Conservation (phyloP, 306 rosid genomes). For the Prunus armeniaca region DNA sequence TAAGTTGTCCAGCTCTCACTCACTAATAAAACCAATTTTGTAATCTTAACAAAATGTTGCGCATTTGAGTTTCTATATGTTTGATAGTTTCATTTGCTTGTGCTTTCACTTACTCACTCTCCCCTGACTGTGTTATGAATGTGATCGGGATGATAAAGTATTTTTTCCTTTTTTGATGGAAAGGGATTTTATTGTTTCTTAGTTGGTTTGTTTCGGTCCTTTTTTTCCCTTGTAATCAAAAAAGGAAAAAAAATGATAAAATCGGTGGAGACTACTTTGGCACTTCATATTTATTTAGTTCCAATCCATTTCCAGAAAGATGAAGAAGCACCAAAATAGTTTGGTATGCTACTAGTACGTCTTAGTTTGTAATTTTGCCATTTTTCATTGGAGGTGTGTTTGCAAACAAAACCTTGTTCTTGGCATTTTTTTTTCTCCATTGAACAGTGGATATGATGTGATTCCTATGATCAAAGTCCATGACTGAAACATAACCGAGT, state of each 20-base stretch:
- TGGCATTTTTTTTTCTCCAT: conserved; percentile 38
- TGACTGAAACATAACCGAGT: too few species aligned
- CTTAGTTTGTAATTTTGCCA: background rate
- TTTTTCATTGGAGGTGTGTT: conserved; percentile 1
- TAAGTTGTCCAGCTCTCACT: too few species aligned
- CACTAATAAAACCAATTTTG: too few species aligned
- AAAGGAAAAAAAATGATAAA: background rate
- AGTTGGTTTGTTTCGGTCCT: background rate
- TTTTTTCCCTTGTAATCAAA: background rate
- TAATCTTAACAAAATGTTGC: background rate
- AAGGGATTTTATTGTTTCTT: too few species aligned
- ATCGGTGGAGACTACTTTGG: background rate
- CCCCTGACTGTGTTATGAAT: too few species aligned
- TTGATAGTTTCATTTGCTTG: background rate
- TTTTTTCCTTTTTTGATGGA: too few species aligned
- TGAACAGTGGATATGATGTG: conserved; percentile 29
- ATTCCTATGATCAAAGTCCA: conserved; percentile 20
- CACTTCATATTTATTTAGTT: background rate
- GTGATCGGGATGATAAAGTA: too few species aligned
- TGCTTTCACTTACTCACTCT: background rate
- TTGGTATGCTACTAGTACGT: background rate
- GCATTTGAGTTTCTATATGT: background rate
- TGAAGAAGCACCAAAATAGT: background rate
- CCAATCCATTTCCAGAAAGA: background rate
- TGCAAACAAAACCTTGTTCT: conserved; percentile 46